Evolutionary conservation across 2,329 filamentous ascomycete genomes (phyloP).

Genomic region (Fusarium euwallaceae): DNA sequence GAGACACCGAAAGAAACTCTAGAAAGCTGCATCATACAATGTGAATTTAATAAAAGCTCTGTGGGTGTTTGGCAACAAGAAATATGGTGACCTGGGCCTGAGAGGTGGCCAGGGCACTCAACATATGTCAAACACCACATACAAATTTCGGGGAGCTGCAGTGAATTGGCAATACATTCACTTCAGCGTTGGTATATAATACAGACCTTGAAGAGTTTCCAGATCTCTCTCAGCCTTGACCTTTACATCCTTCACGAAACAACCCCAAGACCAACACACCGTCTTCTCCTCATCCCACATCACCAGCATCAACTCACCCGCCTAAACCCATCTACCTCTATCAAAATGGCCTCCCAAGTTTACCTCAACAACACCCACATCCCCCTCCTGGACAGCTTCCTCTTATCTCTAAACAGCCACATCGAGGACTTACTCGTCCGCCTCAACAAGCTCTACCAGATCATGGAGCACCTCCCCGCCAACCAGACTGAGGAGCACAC

Average conservation of each 20-base stretch:
- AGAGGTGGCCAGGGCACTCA: background rate
- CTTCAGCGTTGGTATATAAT: background rate
- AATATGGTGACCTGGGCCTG: background rate
- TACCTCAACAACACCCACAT: background rate
- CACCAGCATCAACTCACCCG: background rate
- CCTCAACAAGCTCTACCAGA: slow-evolving; percentile 10
- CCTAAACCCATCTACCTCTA: background rate
- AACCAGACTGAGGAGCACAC: background rate
- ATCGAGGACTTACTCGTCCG: slow-evolving; percentile 8
- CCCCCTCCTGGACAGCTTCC: slow-evolving; percentile 7
- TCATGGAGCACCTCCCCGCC: slow-evolving; percentile 5
- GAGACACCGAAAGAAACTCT: background rate
- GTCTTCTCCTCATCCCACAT: background rate
- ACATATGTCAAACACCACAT: background rate
- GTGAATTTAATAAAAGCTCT: background rate
- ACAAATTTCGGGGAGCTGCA: background rate
- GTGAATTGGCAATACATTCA: background rate
- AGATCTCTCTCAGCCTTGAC: background rate
- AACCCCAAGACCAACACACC: background rate
- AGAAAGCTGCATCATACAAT: background rate
- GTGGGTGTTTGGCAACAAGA: background rate
- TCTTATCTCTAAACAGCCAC: background rate
- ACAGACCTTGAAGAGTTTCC: background rate
- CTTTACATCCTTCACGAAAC: background rate
- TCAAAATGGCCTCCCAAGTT: background rate